Evolutionary conservation across 331 rosid genomes (phyloP).

Genomic region (Malus hybrid): DNA sequence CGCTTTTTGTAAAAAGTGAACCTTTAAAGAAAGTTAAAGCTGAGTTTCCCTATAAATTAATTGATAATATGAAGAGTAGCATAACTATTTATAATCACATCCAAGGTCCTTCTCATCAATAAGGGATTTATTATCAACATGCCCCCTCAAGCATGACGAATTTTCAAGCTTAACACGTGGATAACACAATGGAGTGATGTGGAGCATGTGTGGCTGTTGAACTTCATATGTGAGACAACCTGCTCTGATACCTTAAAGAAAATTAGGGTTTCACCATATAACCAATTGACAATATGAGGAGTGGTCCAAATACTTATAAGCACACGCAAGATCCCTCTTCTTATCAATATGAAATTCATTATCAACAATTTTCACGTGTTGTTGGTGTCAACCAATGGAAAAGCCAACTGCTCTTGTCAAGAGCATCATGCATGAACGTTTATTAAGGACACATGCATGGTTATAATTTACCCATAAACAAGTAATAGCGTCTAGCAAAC

Average conservation of each 20-base stretch:
- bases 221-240: too few relatives aligned
- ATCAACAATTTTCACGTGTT: background rate
- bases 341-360: too few relatives aligned
- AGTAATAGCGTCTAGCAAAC: background rate
- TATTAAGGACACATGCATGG: background rate
- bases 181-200: too few relatives aligned
- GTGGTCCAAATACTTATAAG: too few relatives aligned
- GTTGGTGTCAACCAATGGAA: constrained; percentile 35
- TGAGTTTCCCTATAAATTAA: accelerated
- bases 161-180: too few relatives aligned
- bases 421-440: constrained; percentile 28
- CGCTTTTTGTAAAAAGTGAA: constrained; percentile 40
- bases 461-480: background rate
- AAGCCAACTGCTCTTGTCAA: constrained; percentile 20
- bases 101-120: too few relatives aligned
- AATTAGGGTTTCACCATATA: accelerated
- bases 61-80: accelerated
- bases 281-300: too few relatives aligned
- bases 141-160: too few relatives aligned
- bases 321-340: accelerated
- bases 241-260: too few relatives aligned
- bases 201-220: too few relatives aligned
- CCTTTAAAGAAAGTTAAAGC: background rate
- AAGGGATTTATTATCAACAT: too few relatives aligned
- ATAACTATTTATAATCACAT: too few relatives aligned